These are phyloP conservation scores for Lathyrus aphaca DNA, from an alignment of 306 rosid species.

Conservation along the genomic window DNA sequence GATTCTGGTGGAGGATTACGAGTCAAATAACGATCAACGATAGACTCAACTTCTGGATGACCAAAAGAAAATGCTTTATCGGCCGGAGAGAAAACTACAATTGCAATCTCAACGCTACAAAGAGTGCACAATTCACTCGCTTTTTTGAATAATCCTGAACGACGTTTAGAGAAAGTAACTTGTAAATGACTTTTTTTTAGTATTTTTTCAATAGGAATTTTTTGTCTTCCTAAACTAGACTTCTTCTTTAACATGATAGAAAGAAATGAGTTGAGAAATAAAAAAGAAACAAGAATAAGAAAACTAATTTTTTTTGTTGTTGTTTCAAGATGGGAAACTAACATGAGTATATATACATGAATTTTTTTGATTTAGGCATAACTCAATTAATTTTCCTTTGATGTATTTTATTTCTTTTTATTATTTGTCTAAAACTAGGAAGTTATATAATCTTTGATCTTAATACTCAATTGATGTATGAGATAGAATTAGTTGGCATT, in stretches of 20 bases:
- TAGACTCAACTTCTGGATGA: constrained; percentile 64
- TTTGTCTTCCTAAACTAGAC: constrained; percentile 57
- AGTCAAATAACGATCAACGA: constrained; percentile 44
- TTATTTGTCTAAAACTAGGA: constrained; percentile 37
- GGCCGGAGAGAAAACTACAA: constrained; percentile 68
- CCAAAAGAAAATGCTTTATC: constrained; percentile 71
- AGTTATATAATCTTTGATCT: constrained; percentile 46
- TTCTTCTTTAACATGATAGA: constrained; percentile 50
- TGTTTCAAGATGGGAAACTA: constrained; percentile 30
- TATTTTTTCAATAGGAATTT: constrained; percentile 64
- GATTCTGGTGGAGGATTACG: constrained; percentile 38
- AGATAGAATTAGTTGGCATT: constrained; percentile 27
- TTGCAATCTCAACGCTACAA: constrained; percentile 63
- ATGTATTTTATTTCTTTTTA: constrained; percentile 45
- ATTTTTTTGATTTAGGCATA: constrained; percentile 37
- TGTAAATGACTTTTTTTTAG: constrained; percentile 57
- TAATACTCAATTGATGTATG: constrained; percentile 31
- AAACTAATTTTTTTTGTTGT: constrained; percentile 9
- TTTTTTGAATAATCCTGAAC: constrained; percentile 71
- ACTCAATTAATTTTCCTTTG: constrained; percentile 40
- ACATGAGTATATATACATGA: constrained; percentile 38
- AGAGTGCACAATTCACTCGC: constrained; percentile 76
- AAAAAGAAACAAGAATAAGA: background rate
- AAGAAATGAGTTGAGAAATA: background rate
- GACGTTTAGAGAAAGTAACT: constrained; percentile 72